phyloP scores from a whole-genome alignment of 2,329 filamentous ascomycete genomes.

The Setomelanomma holmii region DNA sequence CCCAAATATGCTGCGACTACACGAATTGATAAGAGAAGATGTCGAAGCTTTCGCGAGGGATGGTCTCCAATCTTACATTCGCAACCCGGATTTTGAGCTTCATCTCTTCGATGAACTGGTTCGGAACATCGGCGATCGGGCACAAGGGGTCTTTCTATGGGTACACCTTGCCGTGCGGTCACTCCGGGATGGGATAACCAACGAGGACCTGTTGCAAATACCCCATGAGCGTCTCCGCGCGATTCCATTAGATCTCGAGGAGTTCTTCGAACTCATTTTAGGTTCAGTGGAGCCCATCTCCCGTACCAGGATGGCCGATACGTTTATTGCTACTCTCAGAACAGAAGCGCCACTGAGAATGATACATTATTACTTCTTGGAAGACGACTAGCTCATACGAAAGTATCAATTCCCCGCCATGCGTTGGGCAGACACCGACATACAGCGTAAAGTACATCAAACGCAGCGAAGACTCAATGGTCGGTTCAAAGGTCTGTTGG shows the following conservation, averaged over 20 bases:
- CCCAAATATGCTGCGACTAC: neutral
- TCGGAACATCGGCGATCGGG: neutral
- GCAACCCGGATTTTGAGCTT: neutral
- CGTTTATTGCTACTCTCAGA: constrained; percentile 8
- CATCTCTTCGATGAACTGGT: constrained; percentile 1
- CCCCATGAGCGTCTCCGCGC: constrained; percentile 11
- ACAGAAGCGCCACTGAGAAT: constrained; percentile 1
- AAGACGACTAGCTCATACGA: neutral
- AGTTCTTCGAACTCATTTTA: constrained; percentile 20
- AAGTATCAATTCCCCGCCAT: too few species aligned
- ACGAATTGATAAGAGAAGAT: constrained; percentile 5
- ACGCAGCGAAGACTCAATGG: constrained; percentile 3
- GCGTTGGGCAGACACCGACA: neutral
- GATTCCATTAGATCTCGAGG: constrained; percentile 17
- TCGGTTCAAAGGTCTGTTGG: constrained; percentile 4
- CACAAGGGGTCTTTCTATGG: constrained; percentile 17
- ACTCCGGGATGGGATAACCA: constrained; percentile 2
- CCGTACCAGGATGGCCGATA: constrained; percentile 6
- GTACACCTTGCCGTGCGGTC: constrained; percentile 12
- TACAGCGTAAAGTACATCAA: neutral
- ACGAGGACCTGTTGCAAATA: constrained; percentile 4
- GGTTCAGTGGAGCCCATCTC: constrained; percentile 10
- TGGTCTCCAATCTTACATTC: neutral
- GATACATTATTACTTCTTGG: constrained; percentile 11
- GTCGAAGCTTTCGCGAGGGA: constrained; percentile 8